Conservation (phyloP, 2,329 filamentous ascomycete species). For the Phyllosticta citrichinensis region DNA sequence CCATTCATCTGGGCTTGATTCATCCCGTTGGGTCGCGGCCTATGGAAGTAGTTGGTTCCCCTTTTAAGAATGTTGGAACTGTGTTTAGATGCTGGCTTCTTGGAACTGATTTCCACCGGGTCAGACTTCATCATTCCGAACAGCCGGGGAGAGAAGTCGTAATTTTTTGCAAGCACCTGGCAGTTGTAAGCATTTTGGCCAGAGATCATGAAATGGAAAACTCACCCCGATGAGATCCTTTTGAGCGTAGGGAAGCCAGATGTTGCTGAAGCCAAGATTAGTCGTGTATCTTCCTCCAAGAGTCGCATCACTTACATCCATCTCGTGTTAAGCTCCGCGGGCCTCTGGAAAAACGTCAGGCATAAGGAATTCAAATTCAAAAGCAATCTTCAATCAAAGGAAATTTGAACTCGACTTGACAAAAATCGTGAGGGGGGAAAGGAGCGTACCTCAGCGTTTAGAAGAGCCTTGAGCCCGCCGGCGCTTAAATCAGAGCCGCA, state of each 20-base stretch:
- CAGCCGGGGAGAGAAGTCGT: constrained; percentile 59
- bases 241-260: constrained; percentile 59
- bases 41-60: background rate
- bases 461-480: constrained; percentile 23
- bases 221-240: constrained; percentile 41
- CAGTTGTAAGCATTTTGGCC: background rate
- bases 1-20: background rate
- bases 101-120: constrained; percentile 29
- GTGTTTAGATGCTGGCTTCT: constrained; percentile 12
- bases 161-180: constrained; percentile 46
- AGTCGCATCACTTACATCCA: constrained; percentile 51
- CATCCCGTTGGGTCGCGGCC: background rate
- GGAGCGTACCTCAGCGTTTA: constrained; percentile 18
- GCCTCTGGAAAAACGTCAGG: constrained; percentile 25
- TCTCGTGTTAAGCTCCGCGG: constrained; percentile 45
- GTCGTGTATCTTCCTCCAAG: background rate
- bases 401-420: background rate
- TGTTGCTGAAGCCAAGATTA: constrained; percentile 41
- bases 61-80: constrained; percentile 8
- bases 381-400: background rate
- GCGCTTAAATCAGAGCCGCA: constrained; percentile 46
- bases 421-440: background rate
- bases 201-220: background rate
- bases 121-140: constrained; percentile 53
- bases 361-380: background rate